A percentile compares a stretch with the other conserved stretches of the same genome.
phyloP scores from a whole-genome alignment of 345 rosid genomes.

The thale cress (Arabidopsis thaliana) region TAIR10.1 NC_003074.8:6148001-6148500 shows the following conservation, averaged over 20 bases:
- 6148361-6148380: not conserved
- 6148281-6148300: not conserved
- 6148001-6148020: not conserved
- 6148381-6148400: not conserved
- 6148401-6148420: not conserved
- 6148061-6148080: constrained; percentile 84
- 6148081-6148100: constrained; percentile 69
- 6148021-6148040: constrained; percentile 63
- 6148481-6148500: not conserved
- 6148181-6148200: constrained; percentile 98
- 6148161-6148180: constrained; percentile 98
- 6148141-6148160: constrained; percentile 73
- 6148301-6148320: not conserved
- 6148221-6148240: constrained; percentile 76
- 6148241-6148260: not conserved
- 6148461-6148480: not conserved
- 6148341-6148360: constrained; percentile 7
- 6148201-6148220: constrained; percentile 86
- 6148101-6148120: constrained; percentile 66
- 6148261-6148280: constrained; percentile 13
- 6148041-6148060: constrained; percentile 80
- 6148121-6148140: constrained; percentile 93
- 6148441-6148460: constrained; percentile 3
- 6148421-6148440: constrained; percentile 11
- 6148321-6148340: constrained; percentile 21